Base-by-base conservation (phyloP, 768 basidiomycete species). In the Russula ochroleuca region DNA sequence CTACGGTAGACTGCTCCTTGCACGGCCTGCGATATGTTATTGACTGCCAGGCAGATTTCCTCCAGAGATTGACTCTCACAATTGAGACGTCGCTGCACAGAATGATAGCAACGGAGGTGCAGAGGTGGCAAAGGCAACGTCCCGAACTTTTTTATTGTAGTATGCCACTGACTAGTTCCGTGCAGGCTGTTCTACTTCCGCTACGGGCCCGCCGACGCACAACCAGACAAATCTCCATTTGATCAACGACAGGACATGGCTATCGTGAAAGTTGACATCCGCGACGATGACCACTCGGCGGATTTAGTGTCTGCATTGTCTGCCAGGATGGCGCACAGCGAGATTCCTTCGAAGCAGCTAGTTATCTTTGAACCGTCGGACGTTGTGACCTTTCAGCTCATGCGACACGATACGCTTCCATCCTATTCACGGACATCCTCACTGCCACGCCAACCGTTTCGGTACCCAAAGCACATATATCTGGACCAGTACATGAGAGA, bases 401-500 rank as follows among this genome's bases (percentile, higher is more conserved):
- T 72, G 35, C 76, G 78, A 19, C 70, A 69, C 58, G 61, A 70
- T 50, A 53, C 61, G 45, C 53, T 65, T 23, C 68, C 69, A n/a
- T 21, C 72, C 41, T 69, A 69, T 49, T 57, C 62, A 11, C 61
- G 64, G 37, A 56, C 68, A 28, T 64, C 71, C 6, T 43, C 66
- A 2, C 23, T 31, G 14, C 70, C 68, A 1, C 66, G 68, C 5
- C 69, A 65, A 28, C 51, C 54, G 5, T 86, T 92, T 67, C 72
- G 71, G 15, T 93, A 81, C 67, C 90, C 90, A 2, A 82, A 81
- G 67, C 76, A 77, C 21, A 76, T 93, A 52, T 90, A 83, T 71
- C 76, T 92, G 51, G 91, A 93, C 70, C 83, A 85, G 56, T 93
- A 90, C 68, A 67, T 92, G 66, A 77, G 77, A 54, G 78, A 80